Percentiles rank a stretch among this genome's conserved stretches.
These are phyloP conservation scores for Astragalus membranaceus DNA, from an alignment of 306 rosid species.

Conservation along the genomic window DNA sequence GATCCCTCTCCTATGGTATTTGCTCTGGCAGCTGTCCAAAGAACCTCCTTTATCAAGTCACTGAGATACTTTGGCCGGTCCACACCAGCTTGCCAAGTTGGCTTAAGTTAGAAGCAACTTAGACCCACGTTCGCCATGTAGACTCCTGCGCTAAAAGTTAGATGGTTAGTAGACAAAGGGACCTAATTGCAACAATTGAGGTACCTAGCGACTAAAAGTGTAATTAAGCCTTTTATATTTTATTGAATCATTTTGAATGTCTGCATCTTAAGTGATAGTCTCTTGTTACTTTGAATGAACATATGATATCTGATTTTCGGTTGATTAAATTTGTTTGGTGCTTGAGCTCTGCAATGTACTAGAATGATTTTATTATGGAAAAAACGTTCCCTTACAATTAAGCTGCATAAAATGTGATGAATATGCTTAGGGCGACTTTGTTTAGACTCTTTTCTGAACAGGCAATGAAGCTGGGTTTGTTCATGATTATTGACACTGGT, in stretches of 20 bases:
- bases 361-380: not conserved
- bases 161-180: too few species aligned
- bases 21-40: too few species aligned
- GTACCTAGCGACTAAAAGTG: too few species aligned
- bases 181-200: too few species aligned
- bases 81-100: too few species aligned
- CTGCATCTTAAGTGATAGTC: not conserved
- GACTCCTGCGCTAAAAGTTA: too few species aligned
- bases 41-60: too few species aligned
- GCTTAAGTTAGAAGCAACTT: too few species aligned
- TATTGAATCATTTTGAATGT: not conserved
- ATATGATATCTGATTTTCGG: not conserved
- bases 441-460: slow-evolving; percentile 3
- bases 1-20: too few species aligned
- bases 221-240: not conserved
- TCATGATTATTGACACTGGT: slow-evolving; percentile 1
- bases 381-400: not conserved
- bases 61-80: too few species aligned
- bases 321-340: slow-evolving; percentile 1
- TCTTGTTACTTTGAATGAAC: not conserved
- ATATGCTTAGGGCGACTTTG: slow-evolving; percentile 7
- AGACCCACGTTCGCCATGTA: too few species aligned
- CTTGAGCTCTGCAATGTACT: not conserved
- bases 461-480: slow-evolving; percentile 1
- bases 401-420: not conserved